Conservation (phyloP, 169 alveolate species). For the Neospora caninum region DNA sequence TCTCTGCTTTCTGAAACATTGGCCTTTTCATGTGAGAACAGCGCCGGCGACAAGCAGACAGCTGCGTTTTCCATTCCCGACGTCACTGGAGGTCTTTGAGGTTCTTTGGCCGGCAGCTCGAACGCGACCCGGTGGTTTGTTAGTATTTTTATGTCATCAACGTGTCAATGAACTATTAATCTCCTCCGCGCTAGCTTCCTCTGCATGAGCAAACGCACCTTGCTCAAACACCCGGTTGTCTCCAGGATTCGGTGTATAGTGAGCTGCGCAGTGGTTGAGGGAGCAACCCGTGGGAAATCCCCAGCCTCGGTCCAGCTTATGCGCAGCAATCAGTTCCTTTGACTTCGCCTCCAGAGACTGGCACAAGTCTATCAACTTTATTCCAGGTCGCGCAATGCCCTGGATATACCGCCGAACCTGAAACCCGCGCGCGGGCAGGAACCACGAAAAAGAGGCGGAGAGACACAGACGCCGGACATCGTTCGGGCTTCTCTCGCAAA, state of each 20-base stretch:
- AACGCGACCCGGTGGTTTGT: no score
- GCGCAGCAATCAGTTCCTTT: conserved; percentile 93
- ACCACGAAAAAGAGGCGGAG: not conserved
- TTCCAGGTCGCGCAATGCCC: conserved; percentile 85
- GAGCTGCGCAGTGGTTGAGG: conserved; percentile 98
- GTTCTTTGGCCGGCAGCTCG: no score
- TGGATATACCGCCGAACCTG: conserved; percentile 95
- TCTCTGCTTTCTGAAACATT: no score
- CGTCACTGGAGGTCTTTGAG: no score
- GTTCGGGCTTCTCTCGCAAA: no score
- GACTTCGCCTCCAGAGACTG: conserved; percentile 95
- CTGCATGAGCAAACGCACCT: conserved; percentile 52
- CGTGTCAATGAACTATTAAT: no score
- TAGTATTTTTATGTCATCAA: no score
- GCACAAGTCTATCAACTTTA: conserved; percentile 94
- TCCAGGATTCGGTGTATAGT: conserved; percentile 97
- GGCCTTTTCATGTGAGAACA: no score
- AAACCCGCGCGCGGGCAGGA: not conserved
- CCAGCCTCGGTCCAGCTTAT: conserved; percentile 97
- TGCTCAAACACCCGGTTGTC: conserved; percentile 55
- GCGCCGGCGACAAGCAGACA: no score
- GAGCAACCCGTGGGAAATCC: conserved; percentile 99
- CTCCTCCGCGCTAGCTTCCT: no score
- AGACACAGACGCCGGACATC: no score
- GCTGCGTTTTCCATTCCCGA: no score